Evolutionary conservation across 1,139 yeast species (phyloP).

Genomic region (Blastobotrys elegans): DNA sequence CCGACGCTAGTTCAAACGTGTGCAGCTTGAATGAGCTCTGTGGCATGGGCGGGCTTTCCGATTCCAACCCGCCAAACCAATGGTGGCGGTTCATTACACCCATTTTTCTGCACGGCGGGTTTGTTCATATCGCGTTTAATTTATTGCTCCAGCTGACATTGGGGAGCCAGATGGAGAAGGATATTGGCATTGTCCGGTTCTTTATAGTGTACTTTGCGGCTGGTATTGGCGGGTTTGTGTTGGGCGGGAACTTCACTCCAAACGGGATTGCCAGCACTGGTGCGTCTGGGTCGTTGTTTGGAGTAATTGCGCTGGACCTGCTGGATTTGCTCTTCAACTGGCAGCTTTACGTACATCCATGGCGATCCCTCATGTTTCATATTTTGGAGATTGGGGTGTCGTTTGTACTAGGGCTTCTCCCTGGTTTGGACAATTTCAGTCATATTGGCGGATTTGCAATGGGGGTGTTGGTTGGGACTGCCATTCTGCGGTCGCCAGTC

Average conservation of each 20-base stretch:
- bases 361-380: conserved; percentile 44
- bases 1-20: conserved; percentile 48
- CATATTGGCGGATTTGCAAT: conserved; percentile 73
- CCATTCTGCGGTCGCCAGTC: conserved; percentile 56
- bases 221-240: conserved; percentile 63
- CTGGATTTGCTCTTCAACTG: conserved; percentile 52
- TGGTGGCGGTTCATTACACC: conserved; percentile 71
- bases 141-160: conserved; percentile 54
- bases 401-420: conserved; percentile 61
- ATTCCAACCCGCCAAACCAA: conserved; percentile 41
- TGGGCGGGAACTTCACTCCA: conserved; percentile 71
- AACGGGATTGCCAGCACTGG: conserved; percentile 68
- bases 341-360: conserved; percentile 43
- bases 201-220: conserved; percentile 53
- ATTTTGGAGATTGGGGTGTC: conserved; percentile 55
- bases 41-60: conserved; percentile 49
- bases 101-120: conserved; percentile 72
- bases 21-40: conserved; percentile 58
- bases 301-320: conserved; percentile 60
- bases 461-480: conserved; percentile 52
- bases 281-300: conserved; percentile 72
- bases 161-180: conserved; percentile 59
- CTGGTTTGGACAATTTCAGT: conserved; percentile 72
- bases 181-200: conserved; percentile 54
- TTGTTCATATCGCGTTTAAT: conserved; percentile 64